Evolutionary conservation across 1,284 basidiomycete genomes (phyloP).

Genomic region (Anthracocystis walkeri): DNA sequence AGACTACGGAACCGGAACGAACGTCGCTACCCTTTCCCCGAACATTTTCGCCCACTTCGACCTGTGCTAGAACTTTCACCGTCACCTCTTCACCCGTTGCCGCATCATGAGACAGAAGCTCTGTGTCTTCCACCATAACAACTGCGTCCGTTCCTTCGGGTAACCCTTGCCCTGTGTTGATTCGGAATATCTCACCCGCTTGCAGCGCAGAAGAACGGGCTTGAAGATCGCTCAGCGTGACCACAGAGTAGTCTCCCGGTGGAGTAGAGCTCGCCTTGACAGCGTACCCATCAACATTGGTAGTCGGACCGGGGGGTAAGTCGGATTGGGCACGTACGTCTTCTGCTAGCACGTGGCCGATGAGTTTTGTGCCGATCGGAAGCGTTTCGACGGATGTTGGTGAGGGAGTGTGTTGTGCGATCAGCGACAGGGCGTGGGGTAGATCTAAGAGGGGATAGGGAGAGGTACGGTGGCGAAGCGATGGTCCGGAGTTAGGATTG

Average conservation of each 20-base stretch:
- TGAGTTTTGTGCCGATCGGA: slow-evolving; percentile 71
- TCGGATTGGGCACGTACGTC: slow-evolving; percentile 78
- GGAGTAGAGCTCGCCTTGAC: slow-evolving; percentile 71
- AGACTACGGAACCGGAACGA: slow-evolving; percentile 76
- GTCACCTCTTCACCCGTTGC: slow-evolving; percentile 77
- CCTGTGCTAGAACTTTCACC: slow-evolving; percentile 77
- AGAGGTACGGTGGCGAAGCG: slow-evolving; percentile 72
- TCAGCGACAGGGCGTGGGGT: slow-evolving; percentile 75
- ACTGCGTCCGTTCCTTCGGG: slow-evolving; percentile 81
- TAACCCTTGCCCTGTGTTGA: slow-evolving; percentile 73
- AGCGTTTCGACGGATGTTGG: slow-evolving; percentile 6
- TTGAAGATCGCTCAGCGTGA: slow-evolving; percentile 72
- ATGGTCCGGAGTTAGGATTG: slow-evolving; percentile 74
- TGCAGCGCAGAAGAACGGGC: background rate
- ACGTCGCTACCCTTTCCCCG: slow-evolving; percentile 81
- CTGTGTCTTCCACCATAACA: slow-evolving; percentile 92
- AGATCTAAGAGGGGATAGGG: slow-evolving; percentile 81
- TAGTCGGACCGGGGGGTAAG: slow-evolving; percentile 73
- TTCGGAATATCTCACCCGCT: slow-evolving; percentile 52
- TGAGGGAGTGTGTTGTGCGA: slow-evolving; percentile 73
- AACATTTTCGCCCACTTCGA: slow-evolving; percentile 79
- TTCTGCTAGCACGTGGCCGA: slow-evolving; percentile 80
- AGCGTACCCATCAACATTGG: slow-evolving; percentile 89
- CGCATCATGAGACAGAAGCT: slow-evolving; percentile 74
- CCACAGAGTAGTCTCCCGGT: slow-evolving; percentile 78